Base-by-base conservation (phyloP, 2,329 filamentous ascomycete species). In the Tolypocladium cylindrosporum region DNA sequence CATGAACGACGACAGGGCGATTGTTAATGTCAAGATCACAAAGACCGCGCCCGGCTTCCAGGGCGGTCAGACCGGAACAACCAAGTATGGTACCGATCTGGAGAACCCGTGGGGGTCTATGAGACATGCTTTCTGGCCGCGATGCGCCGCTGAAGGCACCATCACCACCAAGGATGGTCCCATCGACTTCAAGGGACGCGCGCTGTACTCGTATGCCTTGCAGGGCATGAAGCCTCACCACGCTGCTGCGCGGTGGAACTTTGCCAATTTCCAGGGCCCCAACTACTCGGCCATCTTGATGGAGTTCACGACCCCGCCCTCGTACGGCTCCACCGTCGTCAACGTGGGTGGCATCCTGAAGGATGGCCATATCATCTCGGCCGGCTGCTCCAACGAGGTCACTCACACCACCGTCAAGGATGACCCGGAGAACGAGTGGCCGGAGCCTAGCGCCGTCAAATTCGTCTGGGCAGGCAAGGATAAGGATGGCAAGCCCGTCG, bases 221-320 rank as follows among this genome's bases (percentile, higher is more conserved):
- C 94, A 97, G 77, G 94, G 92, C 71, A 97, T 97, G 93, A 99
- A 99, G 82, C 94, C 94, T 45, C 94, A 99, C 73, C 95, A 99
- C 71, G 89, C 91, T 60, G 92, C 93, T 61, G 86, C 89, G 37
- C 85, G 83, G 62, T 99, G 94, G 94, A 96, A 94, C 75, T 99
- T 97, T 77, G 81, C 84, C 73, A 85, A 92, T 75, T 96, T 96
- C 78, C 92, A 97, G 71, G 87, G 90, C 16, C 88, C 91, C 27
- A 90, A 80, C 24, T 89, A 91, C 76, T 94, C 92, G 36, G 93
- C 92, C 36, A 76, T 96, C 63, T 79, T 97, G 78, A 99, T 99
- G 94, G 89, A 97, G 73, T 99, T 87, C 73, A 96, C 86, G 42
- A 99, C 94, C 1, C 95, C 94, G 36, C 85, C 90, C 4, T 97